Evolutionary conservation across 352 stramenopile genomes (phyloP).

Genomic region (Phytopythium montanum): DNA sequence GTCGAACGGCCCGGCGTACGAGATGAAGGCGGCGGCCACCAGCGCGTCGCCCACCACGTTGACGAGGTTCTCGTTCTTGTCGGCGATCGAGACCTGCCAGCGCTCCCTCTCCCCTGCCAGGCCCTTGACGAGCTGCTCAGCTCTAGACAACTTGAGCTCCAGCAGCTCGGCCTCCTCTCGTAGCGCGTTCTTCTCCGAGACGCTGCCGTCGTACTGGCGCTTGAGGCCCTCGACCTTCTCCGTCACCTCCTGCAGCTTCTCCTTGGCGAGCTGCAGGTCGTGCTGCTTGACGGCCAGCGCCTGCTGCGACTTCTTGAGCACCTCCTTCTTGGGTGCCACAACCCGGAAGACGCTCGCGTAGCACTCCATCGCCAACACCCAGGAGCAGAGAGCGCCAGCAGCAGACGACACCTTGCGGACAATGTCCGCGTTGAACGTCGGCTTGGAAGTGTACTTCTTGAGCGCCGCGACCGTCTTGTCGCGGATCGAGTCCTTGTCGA

Average conservation of each 20-base stretch:
- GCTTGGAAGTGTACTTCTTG: slow-evolving; percentile 92
- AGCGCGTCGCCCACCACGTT: slow-evolving; percentile 92
- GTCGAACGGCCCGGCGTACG: slow-evolving; percentile 95
- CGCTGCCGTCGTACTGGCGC: slow-evolving; percentile 89
- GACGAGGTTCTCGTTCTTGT: slow-evolving; percentile 85
- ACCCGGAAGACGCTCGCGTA: slow-evolving; percentile 88
- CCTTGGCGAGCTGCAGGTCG: slow-evolving; percentile 85
- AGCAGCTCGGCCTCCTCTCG: slow-evolving; percentile 91
- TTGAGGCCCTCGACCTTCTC: slow-evolving; percentile 91
- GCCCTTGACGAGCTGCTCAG: slow-evolving; percentile 93
- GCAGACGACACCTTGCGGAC: slow-evolving; percentile 89
- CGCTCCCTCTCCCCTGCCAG: slow-evolving; percentile 92
- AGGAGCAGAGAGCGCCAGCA: slow-evolving; percentile 87
- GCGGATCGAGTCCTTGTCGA: slow-evolving; percentile 95
- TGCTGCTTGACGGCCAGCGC: slow-evolving; percentile 86
- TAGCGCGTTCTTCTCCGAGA: slow-evolving; percentile 93
- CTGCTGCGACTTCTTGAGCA: slow-evolving; percentile 85
- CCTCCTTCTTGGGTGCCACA: slow-evolving; percentile 89
- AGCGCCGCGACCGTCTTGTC: slow-evolving; percentile 92
- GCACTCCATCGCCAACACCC: slow-evolving; percentile 91
- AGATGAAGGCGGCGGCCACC: slow-evolving; percentile 93
- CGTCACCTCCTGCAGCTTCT: slow-evolving; percentile 88
- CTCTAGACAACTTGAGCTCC: slow-evolving; percentile 91
- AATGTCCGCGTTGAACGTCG: slow-evolving; percentile 84
- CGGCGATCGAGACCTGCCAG: slow-evolving; percentile 90